These are phyloP conservation scores for Lentinula lateritia DNA, from an alignment of 768 basidiomycete species.

Conservation along the genomic window DNA sequence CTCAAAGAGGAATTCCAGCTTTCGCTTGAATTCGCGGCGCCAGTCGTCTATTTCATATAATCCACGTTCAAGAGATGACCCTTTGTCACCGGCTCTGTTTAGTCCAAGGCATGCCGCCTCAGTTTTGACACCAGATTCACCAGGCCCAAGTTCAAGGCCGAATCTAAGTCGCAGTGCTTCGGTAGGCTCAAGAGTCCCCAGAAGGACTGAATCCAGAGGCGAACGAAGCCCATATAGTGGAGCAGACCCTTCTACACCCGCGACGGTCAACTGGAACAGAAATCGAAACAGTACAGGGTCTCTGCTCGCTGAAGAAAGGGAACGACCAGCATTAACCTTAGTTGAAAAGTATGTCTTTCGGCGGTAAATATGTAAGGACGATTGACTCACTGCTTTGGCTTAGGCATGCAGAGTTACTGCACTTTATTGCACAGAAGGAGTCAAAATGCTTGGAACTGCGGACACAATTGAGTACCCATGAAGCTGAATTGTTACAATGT, in stretches of 20 bases:
- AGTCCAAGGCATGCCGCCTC: slow-evolving; percentile 8
- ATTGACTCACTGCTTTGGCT: background rate
- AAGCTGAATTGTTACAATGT: slow-evolving; percentile 67
- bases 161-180: slow-evolving; percentile 17
- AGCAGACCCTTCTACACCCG: background rate
- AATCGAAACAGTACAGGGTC: slow-evolving; percentile 25
- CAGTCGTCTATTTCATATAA: slow-evolving; percentile 55
- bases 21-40: slow-evolving; percentile 22
- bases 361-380: background rate
- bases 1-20: slow-evolving; percentile 12
- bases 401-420: slow-evolving; percentile 79
- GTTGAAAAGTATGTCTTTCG: slow-evolving; percentile 58
- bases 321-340: slow-evolving; percentile 51
- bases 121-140: background rate
- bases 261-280: slow-evolving; percentile 7
- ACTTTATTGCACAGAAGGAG: slow-evolving; percentile 83
- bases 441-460: slow-evolving; percentile 78
- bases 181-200: slow-evolving; percentile 7
- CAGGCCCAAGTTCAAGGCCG: background rate
- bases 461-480: slow-evolving; percentile 65
- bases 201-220: background rate
- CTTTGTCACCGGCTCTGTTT: slow-evolving; percentile 11
- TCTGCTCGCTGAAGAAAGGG: slow-evolving; percentile 12
- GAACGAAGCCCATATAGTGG: background rate
- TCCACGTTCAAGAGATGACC: slow-evolving; percentile 24